Conservation (phyloP, 2,329 filamentous ascomycete genomes). For the Akanthomyces muscarius region DNA sequence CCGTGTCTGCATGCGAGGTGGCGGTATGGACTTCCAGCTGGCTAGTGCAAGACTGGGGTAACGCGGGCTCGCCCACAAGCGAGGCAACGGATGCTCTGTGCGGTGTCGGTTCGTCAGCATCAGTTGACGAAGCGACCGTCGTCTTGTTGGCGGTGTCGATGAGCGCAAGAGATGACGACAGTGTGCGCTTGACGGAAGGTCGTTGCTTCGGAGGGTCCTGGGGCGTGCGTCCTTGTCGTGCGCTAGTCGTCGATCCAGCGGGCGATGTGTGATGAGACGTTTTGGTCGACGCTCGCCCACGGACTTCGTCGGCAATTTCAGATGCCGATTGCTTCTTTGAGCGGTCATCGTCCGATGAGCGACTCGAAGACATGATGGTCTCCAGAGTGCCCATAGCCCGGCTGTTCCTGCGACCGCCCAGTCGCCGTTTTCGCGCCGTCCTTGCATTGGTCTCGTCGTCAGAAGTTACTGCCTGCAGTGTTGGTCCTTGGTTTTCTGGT, state of each 20-base stretch:
- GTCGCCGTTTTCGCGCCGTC: constrained; percentile 38
- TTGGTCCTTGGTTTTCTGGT: constrained; percentile 42
- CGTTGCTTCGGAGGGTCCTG: constrained; percentile 14
- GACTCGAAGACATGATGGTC: constrained; percentile 63
- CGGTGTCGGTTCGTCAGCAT: constrained; percentile 35
- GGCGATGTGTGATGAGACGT: constrained; percentile 32
- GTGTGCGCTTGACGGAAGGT: constrained; percentile 24
- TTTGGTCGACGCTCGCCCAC: constrained; percentile 44
- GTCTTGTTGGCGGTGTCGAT: constrained; percentile 26
- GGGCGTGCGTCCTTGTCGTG: constrained; percentile 17
- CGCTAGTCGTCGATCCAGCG: constrained; percentile 28
- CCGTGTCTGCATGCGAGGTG: constrained; percentile 17
- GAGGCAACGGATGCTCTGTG: background rate
- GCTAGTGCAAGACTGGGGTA: constrained; percentile 52
- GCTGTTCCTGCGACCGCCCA: constrained; percentile 42
- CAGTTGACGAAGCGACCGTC: background rate
- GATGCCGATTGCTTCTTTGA: constrained; percentile 51
- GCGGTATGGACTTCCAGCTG: constrained; percentile 45
- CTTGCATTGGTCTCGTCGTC: constrained; percentile 46
- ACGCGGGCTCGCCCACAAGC: constrained; percentile 53
- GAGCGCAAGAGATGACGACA: constrained; percentile 34
- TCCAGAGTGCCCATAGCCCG: constrained; percentile 59
- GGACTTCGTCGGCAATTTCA: constrained; percentile 52
- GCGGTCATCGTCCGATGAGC: constrained; percentile 59
- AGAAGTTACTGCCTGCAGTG: constrained; percentile 53